These are phyloP conservation scores for Persicaria tinctoria DNA, from an alignment of 148 eudicot species.

Conservation along the genomic window DNA sequence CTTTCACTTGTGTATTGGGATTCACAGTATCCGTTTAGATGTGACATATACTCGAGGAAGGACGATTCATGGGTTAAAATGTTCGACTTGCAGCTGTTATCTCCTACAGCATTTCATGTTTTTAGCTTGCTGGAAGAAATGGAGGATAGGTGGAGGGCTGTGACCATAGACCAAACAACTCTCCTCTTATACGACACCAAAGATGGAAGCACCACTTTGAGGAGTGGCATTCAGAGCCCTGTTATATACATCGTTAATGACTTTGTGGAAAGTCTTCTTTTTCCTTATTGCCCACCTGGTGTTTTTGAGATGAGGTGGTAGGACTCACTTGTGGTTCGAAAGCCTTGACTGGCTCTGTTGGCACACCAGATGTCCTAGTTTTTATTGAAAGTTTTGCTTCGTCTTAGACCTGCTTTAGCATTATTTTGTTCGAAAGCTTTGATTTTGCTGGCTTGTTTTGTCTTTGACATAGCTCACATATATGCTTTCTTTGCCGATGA, in stretches of 20 bases:
- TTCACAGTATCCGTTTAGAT: neutral
- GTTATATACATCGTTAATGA: neutral
- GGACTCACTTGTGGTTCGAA: too few species aligned
- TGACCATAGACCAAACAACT: neutral
- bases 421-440: too few species aligned
- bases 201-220: neutral
- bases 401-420: too few species aligned
- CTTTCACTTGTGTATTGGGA: neutral
- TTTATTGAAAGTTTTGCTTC: too few species aligned
- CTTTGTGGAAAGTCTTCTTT: neutral
- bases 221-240: neutral
- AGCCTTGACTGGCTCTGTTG: too few species aligned
- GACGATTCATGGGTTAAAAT: neutral
- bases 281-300: neutral
- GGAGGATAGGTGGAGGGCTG: neutral
- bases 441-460: too few species aligned
- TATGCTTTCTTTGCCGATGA: too few species aligned
- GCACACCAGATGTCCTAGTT: too few species aligned
- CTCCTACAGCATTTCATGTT: neutral
- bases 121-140: neutral
- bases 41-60: neutral
- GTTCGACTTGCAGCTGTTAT: neutral
- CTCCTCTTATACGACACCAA: neutral
- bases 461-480: too few species aligned
- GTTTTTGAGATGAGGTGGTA: too few species aligned